phyloP scores from a whole-genome alignment of 257 asterid species.

The Oldenlandia corymbosa region DNA sequence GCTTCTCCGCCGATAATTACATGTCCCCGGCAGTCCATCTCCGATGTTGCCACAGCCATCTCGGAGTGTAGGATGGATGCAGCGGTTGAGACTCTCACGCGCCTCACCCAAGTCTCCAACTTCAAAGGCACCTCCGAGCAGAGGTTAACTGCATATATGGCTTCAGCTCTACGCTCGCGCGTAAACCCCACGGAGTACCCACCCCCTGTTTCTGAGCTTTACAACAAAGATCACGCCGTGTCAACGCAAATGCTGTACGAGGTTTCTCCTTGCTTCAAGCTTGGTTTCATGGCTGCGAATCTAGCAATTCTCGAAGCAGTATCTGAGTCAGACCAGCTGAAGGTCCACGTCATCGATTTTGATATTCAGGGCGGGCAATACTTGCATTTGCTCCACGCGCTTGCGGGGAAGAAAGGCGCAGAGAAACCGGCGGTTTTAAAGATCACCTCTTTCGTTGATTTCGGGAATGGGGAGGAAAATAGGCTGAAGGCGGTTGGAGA shows the following conservation, averaged over 20 bases:
- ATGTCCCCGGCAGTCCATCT: constrained; percentile 44
- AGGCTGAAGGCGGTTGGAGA: constrained; percentile 33
- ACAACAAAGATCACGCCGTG: constrained; percentile 32
- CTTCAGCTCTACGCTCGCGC: constrained; percentile 45
- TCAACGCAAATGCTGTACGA: constrained; percentile 54
- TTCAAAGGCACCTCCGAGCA: constrained; percentile 53
- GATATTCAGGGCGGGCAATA: constrained; percentile 74
- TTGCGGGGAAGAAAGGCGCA: constrained; percentile 36
- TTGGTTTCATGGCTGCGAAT: constrained; percentile 88
- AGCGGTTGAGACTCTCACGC: constrained; percentile 69
- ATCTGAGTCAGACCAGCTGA: constrained; percentile 32
- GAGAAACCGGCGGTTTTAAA: constrained; percentile 31
- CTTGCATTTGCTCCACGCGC: constrained; percentile 73
- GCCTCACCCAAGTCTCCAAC: constrained; percentile 56
- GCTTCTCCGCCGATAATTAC: constrained; percentile 45
- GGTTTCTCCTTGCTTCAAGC: constrained; percentile 70
- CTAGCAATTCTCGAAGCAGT: constrained; percentile 61
- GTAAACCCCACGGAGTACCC: constrained; percentile 38
- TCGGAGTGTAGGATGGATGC: constrained; percentile 52
- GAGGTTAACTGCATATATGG: constrained; percentile 42
- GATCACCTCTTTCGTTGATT: constrained; percentile 56
- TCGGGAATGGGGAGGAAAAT: constrained; percentile 27
- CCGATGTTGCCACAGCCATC: constrained; percentile 55
- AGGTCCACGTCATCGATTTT: constrained; percentile 72
- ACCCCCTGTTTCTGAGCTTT: constrained; percentile 32